Evolutionary conservation across 768 basidiomycete genomes (phyloP), one percentile per base, ranked within the genome.

Genomic region (Chalciporus sphaerocephalus): DNA sequence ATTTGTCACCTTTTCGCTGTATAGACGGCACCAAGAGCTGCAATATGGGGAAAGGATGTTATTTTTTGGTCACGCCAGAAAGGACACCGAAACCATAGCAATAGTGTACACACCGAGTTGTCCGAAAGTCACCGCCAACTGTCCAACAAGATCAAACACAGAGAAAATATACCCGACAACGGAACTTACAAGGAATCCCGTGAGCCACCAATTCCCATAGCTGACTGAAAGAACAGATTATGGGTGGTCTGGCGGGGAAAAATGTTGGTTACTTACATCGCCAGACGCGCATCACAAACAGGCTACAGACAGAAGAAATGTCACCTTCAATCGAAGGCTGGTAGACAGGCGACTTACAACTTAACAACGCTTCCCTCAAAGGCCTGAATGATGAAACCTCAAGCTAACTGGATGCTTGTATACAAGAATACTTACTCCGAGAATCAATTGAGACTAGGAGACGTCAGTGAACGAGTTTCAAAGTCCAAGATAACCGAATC

Each of bases 201-300:
- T 78, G 18, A 80, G 58, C 32, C 54, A 60, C 9, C 73, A 45
- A 49, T 81, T 82, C 25, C 69, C 66, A 33, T 77, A 68, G 64
- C 81, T 82, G 55, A 83, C 81, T 83, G 48, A 23, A 38, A 39
- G n/a, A 24, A 2, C 16, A 22, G 17, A 41, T 47, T 21, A 43
- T 21, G 20, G 3, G 23, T 22, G 12, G n/a, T 30, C 33, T 24
- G 10, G 25, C 28, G 16, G 30, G 9, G 6, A 15, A 40, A 13
- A 7, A 47, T n/a, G n/a, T 57, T 38, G 21, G 66, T 53, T 42
- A 12, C 63, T 47, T 60, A 81, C 81, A 83, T 61, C 79, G 64
- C 79, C 79, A 83, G 11, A 83, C 80, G 12, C 81, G 76, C 62
- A 81, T 66, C 1, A 77, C 69, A 47, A 81, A 83, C 39, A 72